Evolutionary conservation across 2,329 filamentous ascomycete genomes (phyloP).

Genomic region (Ophioceras dolichostomum): DNA sequence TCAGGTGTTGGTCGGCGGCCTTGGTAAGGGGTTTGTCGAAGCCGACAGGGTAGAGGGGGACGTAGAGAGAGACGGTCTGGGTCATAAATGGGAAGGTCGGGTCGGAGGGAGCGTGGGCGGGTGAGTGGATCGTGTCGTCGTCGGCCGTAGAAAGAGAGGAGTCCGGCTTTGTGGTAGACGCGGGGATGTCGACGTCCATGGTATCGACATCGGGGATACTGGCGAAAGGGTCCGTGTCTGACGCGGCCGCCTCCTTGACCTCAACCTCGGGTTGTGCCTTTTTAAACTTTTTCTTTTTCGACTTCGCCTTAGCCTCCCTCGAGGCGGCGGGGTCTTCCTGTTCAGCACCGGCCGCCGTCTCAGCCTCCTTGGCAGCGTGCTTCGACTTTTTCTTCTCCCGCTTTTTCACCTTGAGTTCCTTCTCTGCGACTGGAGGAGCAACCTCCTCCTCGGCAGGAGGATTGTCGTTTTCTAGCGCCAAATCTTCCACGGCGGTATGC

Average conservation of each 20-base stretch:
- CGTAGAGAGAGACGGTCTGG: constrained; percentile 70
- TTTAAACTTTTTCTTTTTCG: constrained; percentile 19
- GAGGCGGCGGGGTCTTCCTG: not conserved
- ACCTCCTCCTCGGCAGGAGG: constrained; percentile 13
- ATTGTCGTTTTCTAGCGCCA: too few relatives aligned
- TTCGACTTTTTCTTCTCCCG: constrained; percentile 15
- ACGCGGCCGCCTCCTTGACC: constrained; percentile 11
- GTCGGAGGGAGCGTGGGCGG: constrained; percentile 22
- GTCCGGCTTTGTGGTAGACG: too few relatives aligned
- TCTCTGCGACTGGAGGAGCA: too few relatives aligned
- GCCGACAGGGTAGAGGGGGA: constrained; percentile 59
- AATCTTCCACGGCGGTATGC: not conserved
- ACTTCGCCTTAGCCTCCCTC: constrained; percentile 4
- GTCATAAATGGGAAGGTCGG: constrained; percentile 60
- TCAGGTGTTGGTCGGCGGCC: constrained; percentile 61
- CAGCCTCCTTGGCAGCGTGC: constrained; percentile 4
- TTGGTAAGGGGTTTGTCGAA: constrained; percentile 59
- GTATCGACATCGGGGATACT: constrained; percentile 14
- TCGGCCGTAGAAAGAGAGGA: constrained; percentile 13
- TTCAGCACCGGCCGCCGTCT: constrained; percentile 5
- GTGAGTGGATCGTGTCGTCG: constrained; percentile 16
- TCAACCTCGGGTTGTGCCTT: constrained; percentile 10
- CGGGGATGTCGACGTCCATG: constrained; percentile 26
- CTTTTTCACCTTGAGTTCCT: constrained; percentile 22
- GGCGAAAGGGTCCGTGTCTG: not conserved